These are phyloP conservation scores for Chaetomium tenue DNA, from an alignment of 495 filamentous ascomycete genomes.

Conservation along the genomic window DNA sequence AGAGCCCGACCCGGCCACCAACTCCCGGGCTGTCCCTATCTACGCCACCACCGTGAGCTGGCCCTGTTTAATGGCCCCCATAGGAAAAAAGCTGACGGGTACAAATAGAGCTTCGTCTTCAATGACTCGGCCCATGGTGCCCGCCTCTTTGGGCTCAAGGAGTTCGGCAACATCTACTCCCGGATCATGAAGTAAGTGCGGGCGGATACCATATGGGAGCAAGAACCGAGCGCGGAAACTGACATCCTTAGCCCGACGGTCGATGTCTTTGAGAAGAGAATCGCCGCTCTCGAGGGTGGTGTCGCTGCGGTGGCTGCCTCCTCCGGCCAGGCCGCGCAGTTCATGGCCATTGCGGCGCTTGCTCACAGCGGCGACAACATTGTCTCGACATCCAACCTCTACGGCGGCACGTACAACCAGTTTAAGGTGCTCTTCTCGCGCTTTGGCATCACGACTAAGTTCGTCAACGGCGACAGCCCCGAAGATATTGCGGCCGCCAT, in stretches of 20 bases:
- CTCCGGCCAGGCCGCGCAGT: constrained; percentile 92
- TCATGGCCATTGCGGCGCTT: constrained; percentile 84
- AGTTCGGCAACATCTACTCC: constrained; percentile 98
- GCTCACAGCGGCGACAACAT: constrained; percentile 91
- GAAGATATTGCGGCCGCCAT: constrained; percentile 81
- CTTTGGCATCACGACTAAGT: constrained; percentile 86
- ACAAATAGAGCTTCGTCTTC: constrained; percentile 76
- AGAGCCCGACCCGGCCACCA: constrained; percentile 79
- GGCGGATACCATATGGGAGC: neutral
- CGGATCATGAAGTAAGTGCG: constrained; percentile 82
- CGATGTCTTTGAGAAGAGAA: constrained; percentile 96
- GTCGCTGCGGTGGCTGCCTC: constrained; percentile 85
- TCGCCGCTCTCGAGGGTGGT: constrained; percentile 93
- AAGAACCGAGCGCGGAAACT: neutral
- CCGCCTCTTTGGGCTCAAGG: constrained; percentile 93
- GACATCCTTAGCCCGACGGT: constrained; percentile 69
- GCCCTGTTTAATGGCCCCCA: neutral
- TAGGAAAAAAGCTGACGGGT: constrained; percentile 9
- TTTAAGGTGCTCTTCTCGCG: constrained; percentile 90
- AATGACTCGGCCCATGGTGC: constrained; percentile 97
- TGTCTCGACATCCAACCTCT: constrained; percentile 86
- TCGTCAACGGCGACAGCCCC: constrained; percentile 79
- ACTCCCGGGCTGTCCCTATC: constrained; percentile 90
- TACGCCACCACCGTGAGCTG: constrained; percentile 80
- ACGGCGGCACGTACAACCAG: constrained; percentile 98